phyloP scores from a whole-genome alignment of 108 stramenopile genomes.

The Fragilaria radians region DNA sequence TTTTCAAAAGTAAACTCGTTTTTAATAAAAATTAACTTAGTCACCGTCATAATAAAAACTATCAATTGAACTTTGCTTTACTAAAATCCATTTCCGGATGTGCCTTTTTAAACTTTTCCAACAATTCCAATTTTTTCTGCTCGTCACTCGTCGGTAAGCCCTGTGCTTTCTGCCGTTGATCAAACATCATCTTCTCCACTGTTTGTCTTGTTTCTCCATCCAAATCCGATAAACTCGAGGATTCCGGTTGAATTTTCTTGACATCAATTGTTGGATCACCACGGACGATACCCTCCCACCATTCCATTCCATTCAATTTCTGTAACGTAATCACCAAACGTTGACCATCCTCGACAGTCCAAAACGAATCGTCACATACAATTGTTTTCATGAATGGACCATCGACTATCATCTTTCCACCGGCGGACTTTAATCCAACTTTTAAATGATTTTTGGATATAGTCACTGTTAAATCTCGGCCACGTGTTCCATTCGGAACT shows the following conservation, averaged over 20 bases:
- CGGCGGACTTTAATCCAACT: conserved; percentile 61
- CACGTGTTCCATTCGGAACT: conserved; percentile 85
- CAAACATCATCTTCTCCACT: conserved; percentile 99
- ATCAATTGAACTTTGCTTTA: conserved; percentile 88
- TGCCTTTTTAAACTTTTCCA: conserved; percentile 91
- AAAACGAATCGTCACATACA: conserved; percentile 96
- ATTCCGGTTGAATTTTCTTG: conserved; percentile 96
- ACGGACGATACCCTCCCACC: conserved; percentile 94
- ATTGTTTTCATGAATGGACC: conserved; percentile 84
- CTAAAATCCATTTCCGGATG: conserved; percentile 99
- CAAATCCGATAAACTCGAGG: conserved; percentile 87
- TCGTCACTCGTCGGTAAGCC: conserved; percentile 97
- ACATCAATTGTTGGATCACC: conserved; percentile 94
- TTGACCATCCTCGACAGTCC: conserved; percentile 97
- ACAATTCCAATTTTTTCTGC: conserved; percentile 82
- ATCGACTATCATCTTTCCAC: conserved; percentile 55
- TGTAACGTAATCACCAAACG: conserved; percentile 74
- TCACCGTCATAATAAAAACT: no score
- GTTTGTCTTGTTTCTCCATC: conserved; percentile 98
- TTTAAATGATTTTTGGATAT: conserved; percentile 78
- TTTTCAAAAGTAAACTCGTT: no score
- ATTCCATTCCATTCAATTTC: conserved; percentile 96
- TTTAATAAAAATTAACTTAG: no score
- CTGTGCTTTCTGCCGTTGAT: conserved; percentile 97
- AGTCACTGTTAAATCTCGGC: conserved; percentile 78